phyloP scores from a whole-genome alignment of 73 alveolate genomes.

The Stentor roeselii region DNA sequence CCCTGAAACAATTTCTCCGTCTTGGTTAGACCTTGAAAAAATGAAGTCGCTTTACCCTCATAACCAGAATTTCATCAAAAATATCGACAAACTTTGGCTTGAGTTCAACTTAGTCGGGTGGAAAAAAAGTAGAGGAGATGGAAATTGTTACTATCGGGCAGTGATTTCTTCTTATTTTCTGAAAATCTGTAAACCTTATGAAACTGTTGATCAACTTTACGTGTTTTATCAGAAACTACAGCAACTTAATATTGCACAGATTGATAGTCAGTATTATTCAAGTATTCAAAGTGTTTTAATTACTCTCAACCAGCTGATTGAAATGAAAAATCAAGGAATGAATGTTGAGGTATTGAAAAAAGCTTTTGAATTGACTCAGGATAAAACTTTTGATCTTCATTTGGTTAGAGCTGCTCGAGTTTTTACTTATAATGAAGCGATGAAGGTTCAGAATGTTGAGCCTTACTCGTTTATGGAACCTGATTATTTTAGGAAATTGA shows the following conservation, averaged over 20 bases:
- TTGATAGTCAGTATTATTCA: neutral
- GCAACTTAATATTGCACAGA: neutral
- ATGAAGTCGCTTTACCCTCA: neutral
- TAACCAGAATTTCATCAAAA: neutral
- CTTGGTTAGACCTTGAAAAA: neutral
- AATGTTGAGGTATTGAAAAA: neutral
- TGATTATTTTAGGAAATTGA: neutral
- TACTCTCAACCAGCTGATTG: neutral
- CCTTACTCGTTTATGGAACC: neutral
- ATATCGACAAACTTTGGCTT: neutral
- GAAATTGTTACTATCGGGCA: constrained; percentile 22
- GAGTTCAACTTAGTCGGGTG: neutral
- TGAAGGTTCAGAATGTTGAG: neutral
- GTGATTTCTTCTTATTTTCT: neutral
- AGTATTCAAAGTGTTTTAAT: neutral
- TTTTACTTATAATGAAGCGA: neutral
- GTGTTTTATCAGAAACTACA: neutral
- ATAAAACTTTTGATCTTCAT: neutral
- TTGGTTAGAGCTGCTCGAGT: neutral
- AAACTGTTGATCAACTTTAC: neutral
- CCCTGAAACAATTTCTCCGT: constrained; percentile 6
- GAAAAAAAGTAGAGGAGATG: constrained; percentile 24
- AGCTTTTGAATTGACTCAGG: neutral
- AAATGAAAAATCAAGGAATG: neutral
- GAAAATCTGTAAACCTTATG: neutral